phyloP scores from a whole-genome alignment of 805 yeast genomes.

The Hanseniaspora mollemarum region DNA sequence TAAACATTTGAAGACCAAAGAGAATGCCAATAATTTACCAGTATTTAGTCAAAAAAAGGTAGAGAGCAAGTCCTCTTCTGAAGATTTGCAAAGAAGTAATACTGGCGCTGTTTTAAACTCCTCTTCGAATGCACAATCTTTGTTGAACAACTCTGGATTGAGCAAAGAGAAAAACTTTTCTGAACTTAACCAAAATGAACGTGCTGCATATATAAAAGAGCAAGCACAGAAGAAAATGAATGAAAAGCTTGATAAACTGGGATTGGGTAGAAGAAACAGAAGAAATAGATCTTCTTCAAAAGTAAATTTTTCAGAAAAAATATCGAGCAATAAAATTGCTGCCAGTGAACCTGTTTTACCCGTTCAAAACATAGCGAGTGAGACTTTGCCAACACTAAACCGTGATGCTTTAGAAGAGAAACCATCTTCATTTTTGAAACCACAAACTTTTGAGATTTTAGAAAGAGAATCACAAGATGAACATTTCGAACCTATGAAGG shows the following conservation, averaged over 20 bases:
- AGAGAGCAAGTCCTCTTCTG: slow-evolving; percentile 8
- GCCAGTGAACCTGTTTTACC: too few relatives aligned
- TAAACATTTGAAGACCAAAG: slow-evolving; percentile 36
- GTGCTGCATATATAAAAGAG: slow-evolving; percentile 71
- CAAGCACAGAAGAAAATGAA: slow-evolving; percentile 75
- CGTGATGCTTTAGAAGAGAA: too few relatives aligned
- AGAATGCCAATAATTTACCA: not conserved
- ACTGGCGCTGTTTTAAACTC: too few relatives aligned
- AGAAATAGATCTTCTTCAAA: slow-evolving; percentile 3
- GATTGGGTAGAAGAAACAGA: slow-evolving; percentile 39
- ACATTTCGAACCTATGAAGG: too few relatives aligned
- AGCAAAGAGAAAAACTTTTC: slow-evolving; percentile 17
- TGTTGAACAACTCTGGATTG: not conserved
- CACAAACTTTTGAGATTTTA: too few relatives aligned
- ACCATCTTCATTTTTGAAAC: too few relatives aligned
- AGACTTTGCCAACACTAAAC: too few relatives aligned
- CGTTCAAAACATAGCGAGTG: too few relatives aligned
- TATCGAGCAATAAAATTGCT: not conserved
- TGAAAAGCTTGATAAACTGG: slow-evolving; percentile 71
- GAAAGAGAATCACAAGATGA: too few relatives aligned
- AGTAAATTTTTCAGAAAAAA: not conserved
- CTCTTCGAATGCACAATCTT: too few relatives aligned
- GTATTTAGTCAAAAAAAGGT: not conserved
- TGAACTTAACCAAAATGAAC: slow-evolving; percentile 41
- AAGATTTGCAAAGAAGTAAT: not conserved